Evolutionary conservation across 768 basidiomycete genomes (phyloP).

Genomic region (Sarcomyxa edulis): DNA sequence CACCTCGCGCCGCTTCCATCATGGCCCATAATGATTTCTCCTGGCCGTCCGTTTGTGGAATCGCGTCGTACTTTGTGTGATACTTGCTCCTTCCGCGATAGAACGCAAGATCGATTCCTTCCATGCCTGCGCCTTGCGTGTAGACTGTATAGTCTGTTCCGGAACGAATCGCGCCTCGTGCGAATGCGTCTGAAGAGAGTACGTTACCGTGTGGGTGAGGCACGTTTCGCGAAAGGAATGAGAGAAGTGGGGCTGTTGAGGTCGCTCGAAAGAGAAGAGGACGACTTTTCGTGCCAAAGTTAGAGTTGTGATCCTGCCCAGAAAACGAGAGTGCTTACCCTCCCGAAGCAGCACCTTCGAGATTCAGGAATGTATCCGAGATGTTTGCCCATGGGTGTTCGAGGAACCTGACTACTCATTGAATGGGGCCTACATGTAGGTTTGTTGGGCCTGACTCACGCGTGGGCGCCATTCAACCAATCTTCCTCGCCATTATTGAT

Average conservation of each 20-base stretch:
- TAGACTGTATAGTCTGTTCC: conserved; percentile 75
- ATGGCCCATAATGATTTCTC: conserved; percentile 64
- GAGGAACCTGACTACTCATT: conserved; percentile 43
- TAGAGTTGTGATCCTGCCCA: conserved; percentile 3
- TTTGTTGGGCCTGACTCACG: conserved; percentile 27
- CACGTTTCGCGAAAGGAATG: conserved; percentile 42
- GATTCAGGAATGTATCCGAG: conserved; percentile 66
- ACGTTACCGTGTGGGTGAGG: conserved; percentile 71
- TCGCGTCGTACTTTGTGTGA: conserved; percentile 70
- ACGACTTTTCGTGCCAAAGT: conserved; percentile 42
- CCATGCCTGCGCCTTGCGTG: conserved; percentile 40
- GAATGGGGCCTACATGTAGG: background rate
- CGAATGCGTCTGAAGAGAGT: conserved; percentile 64
- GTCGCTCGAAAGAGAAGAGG: conserved; percentile 75
- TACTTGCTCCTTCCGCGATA: conserved; percentile 71
- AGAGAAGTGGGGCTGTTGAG: conserved; percentile 46
- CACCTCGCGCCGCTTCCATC: conserved; percentile 61
- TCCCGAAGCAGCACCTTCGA: conserved; percentile 78
- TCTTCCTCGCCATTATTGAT: conserved; percentile 87
- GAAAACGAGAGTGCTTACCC: conserved; percentile 41
- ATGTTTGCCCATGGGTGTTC: conserved; percentile 72
- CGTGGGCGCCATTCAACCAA: conserved; percentile 66
- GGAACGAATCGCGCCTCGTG: conserved; percentile 59
- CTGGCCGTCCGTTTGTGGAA: conserved; percentile 51
- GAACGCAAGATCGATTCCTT: conserved; percentile 76